A percentile compares a stretch with the other conserved stretches of the same genome.
phyloP scores from a whole-genome alignment of 331 rosid genomes.

The Arachis monticola region DNA sequence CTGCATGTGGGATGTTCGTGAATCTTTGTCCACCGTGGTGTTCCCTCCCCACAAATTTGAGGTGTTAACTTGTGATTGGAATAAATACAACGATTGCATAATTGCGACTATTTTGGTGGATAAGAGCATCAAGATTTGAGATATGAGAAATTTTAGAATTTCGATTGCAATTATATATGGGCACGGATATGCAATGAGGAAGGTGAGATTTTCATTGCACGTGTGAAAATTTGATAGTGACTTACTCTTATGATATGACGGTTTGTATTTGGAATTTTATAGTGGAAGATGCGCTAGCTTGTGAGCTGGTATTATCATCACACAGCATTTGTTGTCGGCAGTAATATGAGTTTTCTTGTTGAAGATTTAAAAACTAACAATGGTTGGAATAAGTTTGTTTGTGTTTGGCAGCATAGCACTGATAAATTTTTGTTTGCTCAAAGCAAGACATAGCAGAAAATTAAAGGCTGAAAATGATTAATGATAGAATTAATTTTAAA shows the following conservation, averaged over 20 bases:
- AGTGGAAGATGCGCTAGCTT: conserved; percentile 77
- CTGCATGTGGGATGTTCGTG: conserved; percentile 92
- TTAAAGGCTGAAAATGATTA: no score
- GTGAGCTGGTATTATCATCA: conserved; percentile 88
- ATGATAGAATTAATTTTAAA: no score
- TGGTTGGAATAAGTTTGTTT: conserved; percentile 95
- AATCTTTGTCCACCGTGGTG: conserved; percentile 81
- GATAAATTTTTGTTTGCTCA: conserved; percentile 34
- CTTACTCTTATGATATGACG: conserved; percentile 89
- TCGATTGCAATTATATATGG: conserved; percentile 76
- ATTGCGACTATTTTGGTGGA: conserved; percentile 86
- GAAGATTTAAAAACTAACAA: conserved; percentile 90
- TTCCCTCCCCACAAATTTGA: conserved; percentile 80
- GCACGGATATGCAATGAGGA: conserved; percentile 81
- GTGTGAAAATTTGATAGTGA: conserved; percentile 59
- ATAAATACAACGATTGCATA: conserved; percentile 83
- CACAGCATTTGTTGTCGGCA: conserved; percentile 84
- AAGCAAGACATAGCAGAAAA: no score
- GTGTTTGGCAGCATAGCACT: conserved; percentile 91
- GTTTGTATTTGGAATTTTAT: conserved; percentile 89
- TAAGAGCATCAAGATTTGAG: conserved; percentile 85
- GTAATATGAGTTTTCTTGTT: conserved; percentile 88
- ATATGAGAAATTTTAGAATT: conserved; percentile 60
- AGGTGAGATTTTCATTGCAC: conserved; percentile 82
- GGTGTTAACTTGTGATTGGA: conserved; percentile 84